Base-by-base conservation (phyloP, 805 yeast genomes). In the Suhomyces tanzawaensis region DNA sequence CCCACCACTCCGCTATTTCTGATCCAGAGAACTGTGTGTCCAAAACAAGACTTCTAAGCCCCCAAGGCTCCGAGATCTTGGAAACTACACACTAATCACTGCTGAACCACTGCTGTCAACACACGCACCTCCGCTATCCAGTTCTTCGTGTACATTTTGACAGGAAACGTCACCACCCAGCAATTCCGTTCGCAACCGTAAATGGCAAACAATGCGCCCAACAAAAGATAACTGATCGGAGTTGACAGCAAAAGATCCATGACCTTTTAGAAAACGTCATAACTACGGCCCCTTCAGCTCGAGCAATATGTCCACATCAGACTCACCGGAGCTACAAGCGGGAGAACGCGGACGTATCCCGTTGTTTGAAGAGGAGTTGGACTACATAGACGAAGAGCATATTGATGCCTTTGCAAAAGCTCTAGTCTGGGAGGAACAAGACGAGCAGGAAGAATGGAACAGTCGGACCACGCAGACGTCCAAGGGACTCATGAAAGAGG, bases 361-460 rank as follows among this genome's bases (percentile, higher is more conserved):
- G 4, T 39, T 32, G 2, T 31, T 35, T n/a, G 40, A 38, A 25
- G 64, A 57, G 15, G 56, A 55, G 3, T 41, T 44, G 7, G 60
- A 63, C 39, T 64, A 53, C 42, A 49, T 67, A 19, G 47, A 62
- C 40, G 67, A 60, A 32, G 56, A 57, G 14, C 69, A 68, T 39
- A 64, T 68, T 16, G 55, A 58, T 19, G 59, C 63, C 17, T 69
- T 69, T 51, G 72, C 71, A 8, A 58, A 55, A 33, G 73, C 74
- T 0, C 45, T 69, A 13, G 44, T 52, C 5, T 66, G 69, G 66
- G 70, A 65, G 13, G 65, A 61, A 7, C 47, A 48, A 9, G 53
- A 51, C 7, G 64, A 61, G 22, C 46, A 19, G 13, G 27, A 9
- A 4, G 11, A 21, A 5, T 18, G 13, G n/a, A 16, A 12, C 18